A percentile compares a stretch with the other conserved stretches of the same genome.
Conservation (phyloP, 208 protist species). For the Naegleria lovaniensis region DNA sequence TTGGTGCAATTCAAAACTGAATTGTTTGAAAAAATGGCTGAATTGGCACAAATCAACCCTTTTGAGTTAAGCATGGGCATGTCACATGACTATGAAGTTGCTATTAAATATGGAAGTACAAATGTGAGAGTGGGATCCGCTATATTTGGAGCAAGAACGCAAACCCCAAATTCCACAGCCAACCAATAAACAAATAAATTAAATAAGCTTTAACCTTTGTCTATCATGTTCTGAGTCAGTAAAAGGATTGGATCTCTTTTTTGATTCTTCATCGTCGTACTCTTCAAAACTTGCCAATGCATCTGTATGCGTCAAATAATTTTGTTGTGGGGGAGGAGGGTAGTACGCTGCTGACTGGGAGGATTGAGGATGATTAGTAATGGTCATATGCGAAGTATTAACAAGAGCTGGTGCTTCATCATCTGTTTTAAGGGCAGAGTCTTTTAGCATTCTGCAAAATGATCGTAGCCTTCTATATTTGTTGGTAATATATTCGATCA, state of each 20-base stretch:
- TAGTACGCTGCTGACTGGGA: background rate
- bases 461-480: background rate
- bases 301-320: background rate
- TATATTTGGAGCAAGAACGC: slow-evolving; percentile 87
- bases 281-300: background rate
- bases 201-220: background rate
- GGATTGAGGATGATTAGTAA: background rate
- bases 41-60: slow-evolving; percentile 39
- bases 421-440: background rate
- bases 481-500: slow-evolving; percentile 5
- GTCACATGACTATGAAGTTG: slow-evolving; percentile 83
- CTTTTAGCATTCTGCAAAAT: slow-evolving; percentile 10
- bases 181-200: slow-evolving; percentile 28
- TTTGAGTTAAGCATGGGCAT: slow-evolving; percentile 93
- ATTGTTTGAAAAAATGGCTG: slow-evolving; percentile 54
- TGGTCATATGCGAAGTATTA: too few relatives aligned
- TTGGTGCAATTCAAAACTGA: slow-evolving; percentile 56
- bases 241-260: background rate
- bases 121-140: slow-evolving; percentile 84
- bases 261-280: background rate
- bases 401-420: background rate
- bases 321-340: background rate
- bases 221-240: background rate
- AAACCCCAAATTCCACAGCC: slow-evolving; percentile 30
- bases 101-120: slow-evolving; percentile 81